Percentiles rank a stretch among this genome's conserved stretches.
Evolutionary conservation across 139 green algal species (phyloP).

Genomic region (Chlorella sp.): DNA sequence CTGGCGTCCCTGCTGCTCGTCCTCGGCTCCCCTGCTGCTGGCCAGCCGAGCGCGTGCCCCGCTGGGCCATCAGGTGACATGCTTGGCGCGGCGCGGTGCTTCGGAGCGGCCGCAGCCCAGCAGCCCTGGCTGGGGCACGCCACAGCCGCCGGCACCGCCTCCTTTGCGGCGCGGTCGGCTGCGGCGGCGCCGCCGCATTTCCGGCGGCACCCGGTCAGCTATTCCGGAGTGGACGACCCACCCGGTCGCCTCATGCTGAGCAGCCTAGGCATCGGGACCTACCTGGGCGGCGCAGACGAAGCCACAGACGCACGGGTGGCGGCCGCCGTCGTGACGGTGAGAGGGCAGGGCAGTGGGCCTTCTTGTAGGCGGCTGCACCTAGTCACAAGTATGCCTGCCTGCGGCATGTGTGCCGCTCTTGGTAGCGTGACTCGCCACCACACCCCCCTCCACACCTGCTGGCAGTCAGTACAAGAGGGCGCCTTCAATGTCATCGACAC

Average conservation of each 20-base stretch:
- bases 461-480: constrained; percentile 50
- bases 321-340: constrained; percentile 24
- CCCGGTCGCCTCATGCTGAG: constrained; percentile 52
- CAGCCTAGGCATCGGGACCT: constrained; percentile 77
- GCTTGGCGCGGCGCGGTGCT: too few species aligned
- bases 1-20: too few species aligned
- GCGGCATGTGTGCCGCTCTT: too few species aligned
- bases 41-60: too few species aligned
- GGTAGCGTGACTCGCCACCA: too few species aligned
- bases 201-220: background rate
- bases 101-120: background rate
- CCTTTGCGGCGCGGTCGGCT: background rate
- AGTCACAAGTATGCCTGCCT: too few species aligned
- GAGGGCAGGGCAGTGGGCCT: too few species aligned
- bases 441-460: background rate
- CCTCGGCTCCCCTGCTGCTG: too few species aligned
- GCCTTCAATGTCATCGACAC: constrained; percentile 85
- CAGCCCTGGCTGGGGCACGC: constrained; percentile 28
- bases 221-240: constrained; percentile 25
- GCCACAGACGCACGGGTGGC: constrained; percentile 69
- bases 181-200: background rate
- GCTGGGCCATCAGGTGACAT: too few species aligned
- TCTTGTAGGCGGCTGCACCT: too few species aligned
- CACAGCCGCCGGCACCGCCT: background rate
- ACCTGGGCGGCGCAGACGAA: constrained; percentile 67